Conservation (phyloP, 768 basidiomycete species). For the Boletus reticulatus region DNA sequence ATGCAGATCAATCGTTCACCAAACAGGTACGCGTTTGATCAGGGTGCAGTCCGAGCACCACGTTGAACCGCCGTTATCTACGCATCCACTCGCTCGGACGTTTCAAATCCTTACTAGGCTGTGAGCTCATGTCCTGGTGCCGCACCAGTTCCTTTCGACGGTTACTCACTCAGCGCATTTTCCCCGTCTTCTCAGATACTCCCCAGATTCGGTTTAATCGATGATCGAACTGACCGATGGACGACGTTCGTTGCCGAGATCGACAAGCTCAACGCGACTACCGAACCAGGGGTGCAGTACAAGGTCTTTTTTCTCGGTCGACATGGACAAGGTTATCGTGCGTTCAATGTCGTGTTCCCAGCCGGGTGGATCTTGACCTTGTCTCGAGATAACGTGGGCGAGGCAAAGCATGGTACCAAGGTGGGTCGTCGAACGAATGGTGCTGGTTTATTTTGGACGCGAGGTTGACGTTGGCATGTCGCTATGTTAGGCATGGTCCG, state of each 20-base stretch:
- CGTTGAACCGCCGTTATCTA: too few relatives aligned
- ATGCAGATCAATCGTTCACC: too few relatives aligned
- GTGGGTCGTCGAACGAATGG: slow-evolving; percentile 20
- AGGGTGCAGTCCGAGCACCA: too few relatives aligned
- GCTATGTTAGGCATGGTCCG: slow-evolving; percentile 48
- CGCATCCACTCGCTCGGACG: too few relatives aligned
- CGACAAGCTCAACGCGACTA: slow-evolving; percentile 32
- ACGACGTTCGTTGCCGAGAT: slow-evolving; percentile 38
- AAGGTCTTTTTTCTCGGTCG: slow-evolving; percentile 67
- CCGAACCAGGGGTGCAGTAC: slow-evolving; percentile 14
- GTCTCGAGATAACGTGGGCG: slow-evolving; percentile 62
- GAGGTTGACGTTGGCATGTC: not conserved
- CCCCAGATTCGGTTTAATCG: slow-evolving; percentile 32
- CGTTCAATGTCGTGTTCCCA: not conserved
- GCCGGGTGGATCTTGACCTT: not conserved
- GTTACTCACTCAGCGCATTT: not conserved
- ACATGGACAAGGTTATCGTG: slow-evolving; percentile 61
- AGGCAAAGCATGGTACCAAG: slow-evolving; percentile 59
- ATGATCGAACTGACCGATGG: slow-evolving; percentile 52
- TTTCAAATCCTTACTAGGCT: not conserved
- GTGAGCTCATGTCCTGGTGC: slow-evolving; percentile 3
- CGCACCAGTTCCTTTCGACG: not conserved
- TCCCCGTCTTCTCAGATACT: slow-evolving; percentile 8
- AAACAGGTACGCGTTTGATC: too few relatives aligned
- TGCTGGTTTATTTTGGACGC: not conserved